Evolutionary conservation across 441 rosid species (phyloP).

Genomic region (Rhodomyrtus psidioides): DNA sequence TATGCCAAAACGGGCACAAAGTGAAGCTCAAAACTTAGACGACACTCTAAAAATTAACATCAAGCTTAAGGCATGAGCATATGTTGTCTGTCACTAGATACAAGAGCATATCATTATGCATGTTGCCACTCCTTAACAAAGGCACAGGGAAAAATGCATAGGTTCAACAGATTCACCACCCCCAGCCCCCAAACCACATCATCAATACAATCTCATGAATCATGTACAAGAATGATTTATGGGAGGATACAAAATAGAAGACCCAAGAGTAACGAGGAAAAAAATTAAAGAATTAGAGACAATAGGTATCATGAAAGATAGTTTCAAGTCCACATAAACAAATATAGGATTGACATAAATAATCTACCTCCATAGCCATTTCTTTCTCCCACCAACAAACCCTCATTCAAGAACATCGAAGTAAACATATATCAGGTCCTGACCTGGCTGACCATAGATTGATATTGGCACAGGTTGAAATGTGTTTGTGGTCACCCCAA

Average conservation of each 20-base stretch:
- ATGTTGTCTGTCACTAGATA: neutral
- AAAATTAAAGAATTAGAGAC: neutral
- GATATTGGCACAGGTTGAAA: slow-evolving; percentile 35
- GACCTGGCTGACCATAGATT: slow-evolving; percentile 38
- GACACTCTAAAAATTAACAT: neutral
- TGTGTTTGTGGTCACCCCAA: slow-evolving; percentile 37
- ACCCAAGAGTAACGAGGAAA: neutral
- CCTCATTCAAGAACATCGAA: neutral
- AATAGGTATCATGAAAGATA: neutral
- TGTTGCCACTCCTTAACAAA: neutral
- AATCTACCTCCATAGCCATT: neutral
- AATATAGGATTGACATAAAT: neutral
- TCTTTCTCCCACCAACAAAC: neutral
- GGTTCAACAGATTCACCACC: neutral
- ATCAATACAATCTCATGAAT: neutral
- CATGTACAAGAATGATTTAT: neutral
- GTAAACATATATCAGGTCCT: slow-evolving; percentile 7
- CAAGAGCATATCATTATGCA: neutral
- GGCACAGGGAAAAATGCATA: neutral
- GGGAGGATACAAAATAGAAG: neutral
- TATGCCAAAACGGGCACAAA: neutral
- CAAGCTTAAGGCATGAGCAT: neutral
- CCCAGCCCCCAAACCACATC: neutral
- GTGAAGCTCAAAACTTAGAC: neutral
- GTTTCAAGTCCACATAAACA: neutral